Percentiles rank a stretch among this genome's conserved stretches.
phyloP scores from a whole-genome alignment of 345 rosid species.

The Corchorus capsularis region DNA sequence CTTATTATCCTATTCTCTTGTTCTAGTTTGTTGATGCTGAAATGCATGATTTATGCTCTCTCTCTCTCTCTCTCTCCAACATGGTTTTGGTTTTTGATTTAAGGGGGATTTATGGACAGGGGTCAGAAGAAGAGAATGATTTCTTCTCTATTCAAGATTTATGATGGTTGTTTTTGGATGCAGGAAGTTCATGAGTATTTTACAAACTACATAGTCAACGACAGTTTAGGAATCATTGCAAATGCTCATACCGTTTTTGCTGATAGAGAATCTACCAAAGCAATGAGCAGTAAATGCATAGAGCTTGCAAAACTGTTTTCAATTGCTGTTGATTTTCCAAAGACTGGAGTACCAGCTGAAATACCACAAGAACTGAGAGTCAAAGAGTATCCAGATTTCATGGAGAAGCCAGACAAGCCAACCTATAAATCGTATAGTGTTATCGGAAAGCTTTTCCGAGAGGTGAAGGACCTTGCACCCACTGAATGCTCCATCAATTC shows the following conservation, averaged over 20 bases:
- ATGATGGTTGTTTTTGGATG: neutral
- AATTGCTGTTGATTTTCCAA: slow-evolving; percentile 59
- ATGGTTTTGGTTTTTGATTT: neutral
- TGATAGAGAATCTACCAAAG: slow-evolving; percentile 38
- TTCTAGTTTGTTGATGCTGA: neutral
- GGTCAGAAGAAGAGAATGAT: neutral
- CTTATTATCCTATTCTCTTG: neutral
- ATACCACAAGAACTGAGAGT: slow-evolving; percentile 42
- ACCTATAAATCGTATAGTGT: slow-evolving; percentile 43
- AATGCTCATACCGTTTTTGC: slow-evolving; percentile 51
- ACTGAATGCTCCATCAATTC: slow-evolving; percentile 22
- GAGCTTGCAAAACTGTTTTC: slow-evolving; percentile 50
- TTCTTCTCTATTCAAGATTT: neutral
- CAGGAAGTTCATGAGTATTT: slow-evolving; percentile 58
- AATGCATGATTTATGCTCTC: neutral
- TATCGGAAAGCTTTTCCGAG: slow-evolving; percentile 60
- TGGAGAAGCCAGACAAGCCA: slow-evolving; percentile 51
- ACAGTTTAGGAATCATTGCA: slow-evolving; percentile 51
- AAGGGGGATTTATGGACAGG: neutral
- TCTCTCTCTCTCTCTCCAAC: neutral
- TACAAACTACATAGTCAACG: slow-evolving; percentile 49
- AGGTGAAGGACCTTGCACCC: slow-evolving; percentile 44
- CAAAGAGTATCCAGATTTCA: slow-evolving; percentile 61
- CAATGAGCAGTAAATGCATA: slow-evolving; percentile 37
- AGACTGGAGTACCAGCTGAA: slow-evolving; percentile 61